These are phyloP conservation scores for Hygrophorus pudorinus DNA, from an alignment of 768 basidiomycete genomes.

Conservation along the genomic window DNA sequence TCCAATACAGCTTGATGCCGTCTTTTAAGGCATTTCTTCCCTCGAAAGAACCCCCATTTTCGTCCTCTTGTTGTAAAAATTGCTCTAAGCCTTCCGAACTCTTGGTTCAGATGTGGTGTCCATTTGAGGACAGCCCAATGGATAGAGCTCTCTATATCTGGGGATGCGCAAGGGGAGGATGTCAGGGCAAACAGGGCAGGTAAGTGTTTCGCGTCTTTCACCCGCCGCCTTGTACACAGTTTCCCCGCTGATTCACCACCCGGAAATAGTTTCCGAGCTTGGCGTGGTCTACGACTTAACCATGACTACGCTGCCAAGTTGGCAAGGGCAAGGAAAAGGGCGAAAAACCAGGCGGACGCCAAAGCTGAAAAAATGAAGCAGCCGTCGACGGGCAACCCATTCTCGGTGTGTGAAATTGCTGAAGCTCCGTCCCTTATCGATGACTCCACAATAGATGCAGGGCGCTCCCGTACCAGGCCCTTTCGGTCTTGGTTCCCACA, in stretches of 20 bases:
- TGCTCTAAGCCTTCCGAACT: conserved; percentile 74
- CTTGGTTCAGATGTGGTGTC: conserved; percentile 84
- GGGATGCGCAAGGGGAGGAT: conserved; percentile 62
- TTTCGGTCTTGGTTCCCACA: neutral
- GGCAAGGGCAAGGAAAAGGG: conserved; percentile 27
- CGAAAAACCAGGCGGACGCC: conserved; percentile 25
- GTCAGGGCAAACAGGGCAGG: conserved; percentile 75
- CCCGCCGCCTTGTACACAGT: neutral
- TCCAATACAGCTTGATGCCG: conserved; percentile 38
- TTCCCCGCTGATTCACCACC: conserved; percentile 11
- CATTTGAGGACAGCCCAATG: conserved; percentile 75
- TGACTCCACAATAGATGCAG: neutral
- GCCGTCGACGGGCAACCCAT: conserved; percentile 48
- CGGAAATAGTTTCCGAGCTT: conserved; percentile 60
- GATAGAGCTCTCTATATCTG: conserved; percentile 82
- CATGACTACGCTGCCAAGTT: conserved; percentile 63
- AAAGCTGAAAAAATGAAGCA: conserved; percentile 22
- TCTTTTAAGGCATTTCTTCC: conserved; percentile 65
- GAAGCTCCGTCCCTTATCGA: neutral
- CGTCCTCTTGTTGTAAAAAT: conserved; percentile 59
- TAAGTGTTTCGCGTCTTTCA: conserved; percentile 26
- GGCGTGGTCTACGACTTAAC: conserved; percentile 68
- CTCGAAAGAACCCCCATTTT: conserved; percentile 46
- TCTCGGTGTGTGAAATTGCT: conserved; percentile 38
- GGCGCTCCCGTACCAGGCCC: neutral